phyloP scores from a whole-genome alignment of 2,329 filamentous ascomycete species.

The Mycosphaerella sp. region DNA sequence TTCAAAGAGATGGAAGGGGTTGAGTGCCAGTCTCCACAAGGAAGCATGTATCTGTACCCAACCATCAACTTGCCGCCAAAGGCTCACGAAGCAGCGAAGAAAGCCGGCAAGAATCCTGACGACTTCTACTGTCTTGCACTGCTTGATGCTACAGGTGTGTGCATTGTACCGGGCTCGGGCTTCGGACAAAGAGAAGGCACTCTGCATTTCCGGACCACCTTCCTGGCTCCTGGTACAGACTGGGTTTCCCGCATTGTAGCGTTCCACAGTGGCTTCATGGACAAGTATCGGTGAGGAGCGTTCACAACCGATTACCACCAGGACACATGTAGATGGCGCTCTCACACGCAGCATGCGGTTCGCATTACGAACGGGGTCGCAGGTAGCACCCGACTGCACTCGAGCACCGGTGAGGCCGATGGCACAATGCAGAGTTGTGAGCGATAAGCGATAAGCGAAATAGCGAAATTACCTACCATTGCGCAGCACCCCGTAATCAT shows the following conservation, averaged over 20 bases:
- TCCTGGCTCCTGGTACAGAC: slow-evolving; percentile 90
- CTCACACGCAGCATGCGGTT: neutral
- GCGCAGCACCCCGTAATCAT: too few relatives aligned
- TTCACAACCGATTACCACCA: neutral
- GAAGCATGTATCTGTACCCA: slow-evolving; percentile 98
- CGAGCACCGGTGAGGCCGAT: too few relatives aligned
- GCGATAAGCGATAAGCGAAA: too few relatives aligned
- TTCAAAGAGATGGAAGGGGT: slow-evolving; percentile 96
- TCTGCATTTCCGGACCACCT: slow-evolving; percentile 92
- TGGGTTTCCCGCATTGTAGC: slow-evolving; percentile 83
- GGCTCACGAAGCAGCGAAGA: slow-evolving; percentile 66
- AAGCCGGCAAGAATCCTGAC: slow-evolving; percentile 70
- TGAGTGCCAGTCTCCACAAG: slow-evolving; percentile 81
- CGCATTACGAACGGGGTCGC: neutral
- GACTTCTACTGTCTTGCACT: slow-evolving; percentile 92
- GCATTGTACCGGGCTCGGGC: slow-evolving; percentile 83
- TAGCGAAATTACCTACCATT: too few relatives aligned
- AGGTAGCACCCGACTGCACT: too few relatives aligned
- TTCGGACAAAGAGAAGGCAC: slow-evolving; percentile 92
- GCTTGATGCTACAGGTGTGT: slow-evolving; percentile 90
- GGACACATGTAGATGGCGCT: neutral
- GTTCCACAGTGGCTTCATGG: slow-evolving; percentile 90
- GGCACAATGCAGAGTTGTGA: too few relatives aligned
- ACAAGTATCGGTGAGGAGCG: slow-evolving; percentile 56
- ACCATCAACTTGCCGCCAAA: slow-evolving; percentile 74